These are phyloP conservation scores for Furcasterigmium sp. DNA, from an alignment of 2,329 filamentous ascomycete species.

Conservation along the genomic window DNA sequence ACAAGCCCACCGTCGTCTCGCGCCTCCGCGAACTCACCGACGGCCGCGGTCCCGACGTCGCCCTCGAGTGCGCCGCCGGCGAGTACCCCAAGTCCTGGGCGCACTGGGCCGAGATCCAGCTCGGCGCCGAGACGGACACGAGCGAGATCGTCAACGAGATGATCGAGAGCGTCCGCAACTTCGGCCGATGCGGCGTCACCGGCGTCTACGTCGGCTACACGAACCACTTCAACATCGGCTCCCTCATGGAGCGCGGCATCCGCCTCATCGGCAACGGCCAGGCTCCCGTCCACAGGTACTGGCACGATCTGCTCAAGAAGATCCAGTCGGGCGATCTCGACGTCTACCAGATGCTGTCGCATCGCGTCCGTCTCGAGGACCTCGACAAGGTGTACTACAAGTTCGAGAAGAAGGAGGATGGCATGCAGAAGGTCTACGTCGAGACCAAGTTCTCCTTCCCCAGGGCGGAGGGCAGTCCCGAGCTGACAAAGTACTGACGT, in stretches of 20 bases:
- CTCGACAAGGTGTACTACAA: constrained; percentile 60
- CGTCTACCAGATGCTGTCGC: constrained; percentile 74
- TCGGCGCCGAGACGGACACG: constrained; percentile 78
- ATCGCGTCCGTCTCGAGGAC: constrained; percentile 71
- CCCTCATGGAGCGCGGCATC: constrained; percentile 82
- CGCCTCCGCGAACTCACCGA: constrained; percentile 69
- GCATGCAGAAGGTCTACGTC: constrained; percentile 76
- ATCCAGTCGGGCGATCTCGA: constrained; percentile 67
- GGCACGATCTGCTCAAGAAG: constrained; percentile 66
- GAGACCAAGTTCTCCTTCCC: constrained; percentile 54
- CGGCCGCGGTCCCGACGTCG: constrained; percentile 68
- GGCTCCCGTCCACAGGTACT: constrained; percentile 76
- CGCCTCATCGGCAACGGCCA: constrained; percentile 66
- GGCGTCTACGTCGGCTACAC: constrained; percentile 64
- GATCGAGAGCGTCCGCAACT: constrained; percentile 68
- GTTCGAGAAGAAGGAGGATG: constrained; percentile 58
- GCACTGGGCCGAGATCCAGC: constrained; percentile 50
- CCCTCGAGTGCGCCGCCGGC: constrained; percentile 60
- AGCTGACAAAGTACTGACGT: constrained; percentile 35
- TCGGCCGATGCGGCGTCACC: constrained; percentile 70
- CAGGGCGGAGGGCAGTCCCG: constrained; percentile 33
- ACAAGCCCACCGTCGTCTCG: constrained; percentile 59
- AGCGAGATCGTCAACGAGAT: constrained; percentile 77
- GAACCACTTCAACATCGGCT: constrained; percentile 79
- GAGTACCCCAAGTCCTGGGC: constrained; percentile 59